phyloP scores from a whole-genome alignment of 805 yeast species.

The Saturnispora besseyi region DNA sequence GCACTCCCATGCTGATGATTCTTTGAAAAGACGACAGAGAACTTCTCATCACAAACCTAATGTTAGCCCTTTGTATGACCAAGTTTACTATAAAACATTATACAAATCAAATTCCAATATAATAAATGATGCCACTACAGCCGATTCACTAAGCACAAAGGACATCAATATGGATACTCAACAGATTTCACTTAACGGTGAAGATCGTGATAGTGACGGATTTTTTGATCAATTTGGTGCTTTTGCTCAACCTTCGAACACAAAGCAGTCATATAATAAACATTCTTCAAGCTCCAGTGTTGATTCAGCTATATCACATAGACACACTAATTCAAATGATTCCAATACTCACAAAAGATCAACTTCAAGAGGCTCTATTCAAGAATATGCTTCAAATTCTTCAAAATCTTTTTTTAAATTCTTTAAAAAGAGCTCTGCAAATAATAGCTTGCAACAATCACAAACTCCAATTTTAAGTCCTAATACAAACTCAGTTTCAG shows the following conservation, averaged over 20 bases:
- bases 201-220: constrained; percentile 8
- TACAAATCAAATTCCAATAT: neutral
- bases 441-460: neutral
- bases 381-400: constrained; percentile 21
- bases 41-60: neutral
- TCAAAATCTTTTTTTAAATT: constrained; percentile 26
- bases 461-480: neutral
- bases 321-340: constrained; percentile 32
- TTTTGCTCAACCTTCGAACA: constrained; percentile 7
- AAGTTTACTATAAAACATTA: constrained; percentile 11
- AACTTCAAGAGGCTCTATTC: constrained; percentile 23
- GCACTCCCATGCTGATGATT: neutral
- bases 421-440: constrained; percentile 18
- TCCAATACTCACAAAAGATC: constrained; percentile 37
- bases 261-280: neutral
- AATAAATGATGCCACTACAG: neutral
- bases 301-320: constrained; percentile 1
- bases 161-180: neutral
- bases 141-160: neutral
- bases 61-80: constrained; percentile 14
- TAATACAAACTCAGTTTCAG: neutral
- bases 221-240: constrained; percentile 12
- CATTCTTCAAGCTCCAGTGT: constrained; percentile 5
- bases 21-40: neutral
- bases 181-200: neutral